phyloP scores from a whole-genome alignment of 2,329 filamentous ascomycete species.

The Xylaria digitata region DNA sequence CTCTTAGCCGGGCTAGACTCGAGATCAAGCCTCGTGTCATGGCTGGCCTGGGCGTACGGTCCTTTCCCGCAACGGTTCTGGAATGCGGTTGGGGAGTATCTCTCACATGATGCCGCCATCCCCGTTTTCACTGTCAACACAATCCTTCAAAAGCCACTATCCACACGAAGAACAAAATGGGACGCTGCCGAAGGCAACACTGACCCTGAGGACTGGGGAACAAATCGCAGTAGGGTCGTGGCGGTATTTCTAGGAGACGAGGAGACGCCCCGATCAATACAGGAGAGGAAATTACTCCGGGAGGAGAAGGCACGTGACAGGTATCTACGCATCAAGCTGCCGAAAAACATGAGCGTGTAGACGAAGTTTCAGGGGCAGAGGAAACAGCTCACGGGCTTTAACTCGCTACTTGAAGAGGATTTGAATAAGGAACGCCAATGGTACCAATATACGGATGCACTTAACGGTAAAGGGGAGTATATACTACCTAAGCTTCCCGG shows the following conservation, averaged over 20 bases:
- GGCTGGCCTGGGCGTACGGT: slow-evolving; percentile 29
- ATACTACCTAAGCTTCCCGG: neutral
- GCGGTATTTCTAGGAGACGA: slow-evolving; percentile 12
- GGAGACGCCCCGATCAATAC: slow-evolving; percentile 16
- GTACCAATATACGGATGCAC: slow-evolving; percentile 19
- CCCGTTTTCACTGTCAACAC: slow-evolving; percentile 27
- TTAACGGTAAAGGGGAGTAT: neutral
- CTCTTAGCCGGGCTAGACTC: slow-evolving; percentile 23
- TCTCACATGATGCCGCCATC: slow-evolving; percentile 20
- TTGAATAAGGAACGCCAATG: slow-evolving; percentile 28
- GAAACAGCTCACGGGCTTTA: slow-evolving; percentile 17
- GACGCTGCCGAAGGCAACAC: neutral
- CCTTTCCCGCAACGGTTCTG: slow-evolving; percentile 25
- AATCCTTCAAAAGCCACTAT: slow-evolving; percentile 2
- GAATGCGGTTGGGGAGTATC: slow-evolving; percentile 11
- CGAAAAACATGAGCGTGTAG: slow-evolving; percentile 18
- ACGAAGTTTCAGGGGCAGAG: slow-evolving; percentile 15
- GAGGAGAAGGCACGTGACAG: slow-evolving; percentile 7
- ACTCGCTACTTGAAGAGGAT: slow-evolving; percentile 30
- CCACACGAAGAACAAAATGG: neutral
- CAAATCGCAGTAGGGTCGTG: neutral
- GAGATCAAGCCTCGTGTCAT: slow-evolving; percentile 25
- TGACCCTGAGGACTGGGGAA: slow-evolving; percentile 11
- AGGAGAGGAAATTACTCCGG: neutral
- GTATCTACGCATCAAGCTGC: slow-evolving; percentile 25